Evolutionary conservation across 2,329 filamentous ascomycete genomes (phyloP).

Genomic region (Trichoderma sp.): DNA sequence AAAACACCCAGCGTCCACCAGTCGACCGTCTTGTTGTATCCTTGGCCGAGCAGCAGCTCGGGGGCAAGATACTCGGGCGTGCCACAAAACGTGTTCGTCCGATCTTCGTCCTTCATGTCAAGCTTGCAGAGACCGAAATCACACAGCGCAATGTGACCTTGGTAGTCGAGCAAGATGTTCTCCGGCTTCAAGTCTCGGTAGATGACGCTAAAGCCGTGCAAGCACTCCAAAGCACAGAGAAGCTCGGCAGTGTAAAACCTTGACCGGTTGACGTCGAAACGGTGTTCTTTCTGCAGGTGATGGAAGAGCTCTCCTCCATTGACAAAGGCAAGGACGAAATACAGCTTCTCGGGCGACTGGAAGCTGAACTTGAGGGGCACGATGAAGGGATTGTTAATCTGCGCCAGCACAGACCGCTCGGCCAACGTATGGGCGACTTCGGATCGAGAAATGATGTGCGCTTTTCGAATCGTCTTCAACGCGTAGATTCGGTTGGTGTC

Average conservation of each 20-base stretch:
- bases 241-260: conserved; percentile 97
- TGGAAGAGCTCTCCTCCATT: conserved; percentile 98
- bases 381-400: conserved; percentile 99
- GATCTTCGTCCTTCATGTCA: conserved; percentile 98
- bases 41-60: conserved; percentile 86
- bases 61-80: conserved; percentile 97
- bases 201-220: conserved; percentile 98
- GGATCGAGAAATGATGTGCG: conserved; percentile 96
- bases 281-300: conserved; percentile 92
- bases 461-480: conserved; percentile 98
- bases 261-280: conserved; percentile 95
- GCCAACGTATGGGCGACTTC: conserved; percentile 96
- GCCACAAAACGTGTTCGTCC: conserved; percentile 97
- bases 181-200: conserved; percentile 76
- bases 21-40: conserved; percentile 96
- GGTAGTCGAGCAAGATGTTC: conserved; percentile 96
- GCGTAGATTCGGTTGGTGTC: conserved; percentile 98
- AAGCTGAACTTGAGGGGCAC: conserved; percentile 98
- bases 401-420: conserved; percentile 93
- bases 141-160: conserved; percentile 94
- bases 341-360: conserved; percentile 97
- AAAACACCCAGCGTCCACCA: conserved; percentile 99
- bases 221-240: conserved; percentile 88
- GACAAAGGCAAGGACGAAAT: conserved; percentile 94
- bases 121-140: conserved; percentile 98